Base-by-base conservation (phyloP, 495 filamentous ascomycete species). In the Trichoderma asperelloides region DNA sequence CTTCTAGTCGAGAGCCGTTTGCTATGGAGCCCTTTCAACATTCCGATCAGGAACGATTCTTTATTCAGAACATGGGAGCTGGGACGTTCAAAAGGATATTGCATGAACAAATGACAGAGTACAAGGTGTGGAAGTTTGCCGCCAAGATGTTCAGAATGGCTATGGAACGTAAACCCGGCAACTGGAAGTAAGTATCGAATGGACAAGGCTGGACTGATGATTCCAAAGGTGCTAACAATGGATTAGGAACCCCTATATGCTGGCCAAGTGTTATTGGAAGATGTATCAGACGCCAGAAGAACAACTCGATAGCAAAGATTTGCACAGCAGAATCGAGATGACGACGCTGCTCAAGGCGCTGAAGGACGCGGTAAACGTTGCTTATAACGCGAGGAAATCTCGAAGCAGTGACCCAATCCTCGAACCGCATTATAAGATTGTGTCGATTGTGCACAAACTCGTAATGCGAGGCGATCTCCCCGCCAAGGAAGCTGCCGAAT, bases 221-320 rank as follows among this genome's bases (percentile, higher is more conserved):
- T 6, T 30, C 8, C 7, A 6, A 18, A 1, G 16, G 15, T 33
- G 60, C 40, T 66, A 27, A 21, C 7, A 64, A 63, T 12, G 37
- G 9, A 15, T 27, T 71, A 91, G 88, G 74, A 91, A 89, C 69
- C 87, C 90, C 62, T 98, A 93, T 74, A 93, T 93, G 86, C 86
- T 93, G 12, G 91, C 89, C 47, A 99, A 99, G 80, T 96, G 93
- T 73, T 81, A 94, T 33, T 97, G 93, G 89, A 99, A 98, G 77
- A 96, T 98, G 90, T 89, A 87, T 71, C 77, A 80, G 63, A 88
- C 82, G 68, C 83, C 82, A 16, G 78, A 79, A 9, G 83, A 87
- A 72, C 70, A 81, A 67, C 72, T 85, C 72, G 72, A 86, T 69
- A 68, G 75, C 64, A 72, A 83, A 76, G 77, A 74, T 16, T 78